Evolutionary conservation across 352 stramenopile genomes (phyloP), one percentile per base, ranked within the genome.

Genomic region (Phytophthora cryptogea): DNA sequence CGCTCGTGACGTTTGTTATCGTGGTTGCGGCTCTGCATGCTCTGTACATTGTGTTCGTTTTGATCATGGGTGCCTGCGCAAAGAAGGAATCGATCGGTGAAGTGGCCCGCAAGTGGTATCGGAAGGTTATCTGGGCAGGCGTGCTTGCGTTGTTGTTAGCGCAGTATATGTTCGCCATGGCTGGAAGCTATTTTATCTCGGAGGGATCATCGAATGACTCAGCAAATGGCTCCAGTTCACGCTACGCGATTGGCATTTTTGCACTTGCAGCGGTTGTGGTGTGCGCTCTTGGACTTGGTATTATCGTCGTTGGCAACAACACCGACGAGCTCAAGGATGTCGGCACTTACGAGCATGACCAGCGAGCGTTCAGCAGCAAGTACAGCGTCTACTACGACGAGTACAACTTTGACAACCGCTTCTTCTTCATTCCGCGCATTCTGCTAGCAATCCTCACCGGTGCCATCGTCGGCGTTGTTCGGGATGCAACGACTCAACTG

Each of bases 341-440:
- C 13, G 85, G 85, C 8, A 88, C 85, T 4, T 78, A 78, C 45
- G 83, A 88, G 52, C 85, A 96, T 54, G 78, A 90, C 48, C 73
- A 94, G 35, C 83, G 83, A 0, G 62, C 80, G 14, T 92, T 94
- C 62, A 90, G 80, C 23, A 73, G 63, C 58, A 92, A 90, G 72
- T 96, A 94, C 72, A 83, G 87, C 47, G 75, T 80, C 14, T 93
- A 92, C 73, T 96, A 94, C 48, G 86, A 94, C 52, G 85, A 94
- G 76, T 94, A 92, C 78, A 94, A 93, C 67, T 92, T 91, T 31
- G 80, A 92, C 59, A 94, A 96, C 59, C 85, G 87, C 14, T 94
- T 88, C 62, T 96, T 96, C 63, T 96, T 96, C 56, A 72, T 94
- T 20, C 81, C 80, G 5, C 76, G 85, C 0, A 92, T 92, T 54